Evolutionary conservation across 768 basidiomycete genomes (phyloP).

Genomic region (Calvatia gigantea): DNA sequence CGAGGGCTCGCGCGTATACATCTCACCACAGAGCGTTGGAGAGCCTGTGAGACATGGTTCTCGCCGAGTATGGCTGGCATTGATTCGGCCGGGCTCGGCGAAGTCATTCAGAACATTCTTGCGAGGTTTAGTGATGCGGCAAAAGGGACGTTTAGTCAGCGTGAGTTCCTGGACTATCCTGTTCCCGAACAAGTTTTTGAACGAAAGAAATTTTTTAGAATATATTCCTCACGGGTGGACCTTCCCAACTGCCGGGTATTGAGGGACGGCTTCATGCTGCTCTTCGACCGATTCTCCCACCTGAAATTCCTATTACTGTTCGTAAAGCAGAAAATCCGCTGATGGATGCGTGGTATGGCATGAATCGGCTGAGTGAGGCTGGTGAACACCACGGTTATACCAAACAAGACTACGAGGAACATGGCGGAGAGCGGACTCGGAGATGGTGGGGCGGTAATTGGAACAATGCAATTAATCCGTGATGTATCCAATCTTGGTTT

Average conservation of each 20-base stretch:
- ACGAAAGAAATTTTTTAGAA: conserved; percentile 45
- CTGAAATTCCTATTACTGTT: conserved; percentile 71
- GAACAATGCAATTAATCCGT: conserved; percentile 38
- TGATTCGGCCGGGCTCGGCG: conserved; percentile 92
- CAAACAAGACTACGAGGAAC: conserved; percentile 83
- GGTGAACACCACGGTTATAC: conserved; percentile 61
- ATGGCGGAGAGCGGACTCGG: conserved; percentile 83
- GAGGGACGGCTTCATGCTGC: conserved; percentile 61
- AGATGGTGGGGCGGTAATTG: conserved; percentile 94
- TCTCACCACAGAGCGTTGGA: conserved; percentile 85
- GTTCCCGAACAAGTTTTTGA: background rate
- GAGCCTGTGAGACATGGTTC: conserved; percentile 91
- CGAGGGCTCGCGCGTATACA: conserved; percentile 75
- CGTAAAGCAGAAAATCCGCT: conserved; percentile 59
- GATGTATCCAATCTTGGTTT: background rate
- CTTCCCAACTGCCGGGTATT: conserved; percentile 73
- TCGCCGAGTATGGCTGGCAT: conserved; percentile 92
- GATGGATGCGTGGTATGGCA: conserved; percentile 88
- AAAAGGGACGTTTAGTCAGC: conserved; percentile 72
- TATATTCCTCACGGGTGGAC: conserved; percentile 84
- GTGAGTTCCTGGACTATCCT: conserved; percentile 36
- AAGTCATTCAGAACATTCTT: conserved; percentile 84
- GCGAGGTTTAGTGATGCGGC: conserved; percentile 61
- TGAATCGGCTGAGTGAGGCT: conserved; percentile 73
- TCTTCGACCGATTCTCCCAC: conserved; percentile 83